A percentile compares a stretch with the other conserved stretches of the same genome.
Evolutionary conservation across 305 asterid species (phyloP).

Genomic region (Solanum hybrid): DNA sequence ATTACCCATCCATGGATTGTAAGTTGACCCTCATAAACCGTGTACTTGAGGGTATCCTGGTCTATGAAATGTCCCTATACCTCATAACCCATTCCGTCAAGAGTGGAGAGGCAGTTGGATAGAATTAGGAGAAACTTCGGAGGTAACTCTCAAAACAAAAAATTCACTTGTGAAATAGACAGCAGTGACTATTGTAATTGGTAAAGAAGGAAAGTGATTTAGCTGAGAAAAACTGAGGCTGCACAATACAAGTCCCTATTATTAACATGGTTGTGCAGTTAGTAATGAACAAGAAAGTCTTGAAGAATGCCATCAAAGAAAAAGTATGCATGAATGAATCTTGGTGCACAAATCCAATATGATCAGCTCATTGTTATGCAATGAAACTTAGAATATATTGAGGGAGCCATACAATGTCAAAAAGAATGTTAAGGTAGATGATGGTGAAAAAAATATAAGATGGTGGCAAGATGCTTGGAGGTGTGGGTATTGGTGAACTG

Average conservation of each 20-base stretch:
- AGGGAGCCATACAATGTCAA: not conserved
- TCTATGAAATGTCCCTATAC: not conserved
- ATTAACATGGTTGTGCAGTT: not conserved
- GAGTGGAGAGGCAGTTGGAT: not conserved
- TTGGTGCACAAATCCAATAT: not conserved
- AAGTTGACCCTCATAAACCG: not conserved
- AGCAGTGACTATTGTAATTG: not conserved
- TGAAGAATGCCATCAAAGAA: not conserved
- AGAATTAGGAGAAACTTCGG: not conserved
- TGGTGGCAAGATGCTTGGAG: not conserved
- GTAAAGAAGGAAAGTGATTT: not conserved
- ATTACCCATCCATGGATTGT: not conserved
- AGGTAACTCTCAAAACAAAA: not conserved
- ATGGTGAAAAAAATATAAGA: not conserved
- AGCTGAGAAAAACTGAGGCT: not conserved
- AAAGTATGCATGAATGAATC: not conserved
- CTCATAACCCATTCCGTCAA: not conserved
- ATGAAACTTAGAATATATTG: not conserved
- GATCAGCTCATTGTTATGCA: not conserved
- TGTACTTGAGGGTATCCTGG: not conserved
- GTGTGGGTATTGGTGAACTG: not conserved
- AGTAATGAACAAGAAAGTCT: not conserved
- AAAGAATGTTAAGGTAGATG: not conserved
- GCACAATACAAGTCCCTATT: not conserved
- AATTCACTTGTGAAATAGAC: not conserved